Conservation (phyloP, 257 asterid species). For the Solanum habrochaites region DNA sequence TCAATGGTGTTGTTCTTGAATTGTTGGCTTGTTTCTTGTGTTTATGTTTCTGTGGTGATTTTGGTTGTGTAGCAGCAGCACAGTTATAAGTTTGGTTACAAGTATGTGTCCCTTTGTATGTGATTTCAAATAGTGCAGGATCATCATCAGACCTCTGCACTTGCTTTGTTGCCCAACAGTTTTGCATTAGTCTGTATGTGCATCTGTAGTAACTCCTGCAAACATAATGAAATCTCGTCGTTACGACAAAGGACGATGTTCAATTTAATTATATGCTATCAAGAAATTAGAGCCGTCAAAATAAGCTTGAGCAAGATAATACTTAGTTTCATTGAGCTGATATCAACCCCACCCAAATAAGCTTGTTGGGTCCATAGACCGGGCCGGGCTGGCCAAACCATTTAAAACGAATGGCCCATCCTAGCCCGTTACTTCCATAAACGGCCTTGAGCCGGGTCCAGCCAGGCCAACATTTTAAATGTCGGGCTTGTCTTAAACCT, state of each 20-base stretch:
- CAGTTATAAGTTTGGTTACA: constrained; percentile 29
- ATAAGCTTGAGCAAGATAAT: background rate
- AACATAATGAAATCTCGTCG: background rate
- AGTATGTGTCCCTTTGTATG: constrained; percentile 64
- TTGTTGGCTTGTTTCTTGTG: constrained; percentile 9
- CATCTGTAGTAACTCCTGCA: constrained; percentile 95
- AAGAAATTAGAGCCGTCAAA: background rate
- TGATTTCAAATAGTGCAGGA: constrained; percentile 59
- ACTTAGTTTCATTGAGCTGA: background rate
- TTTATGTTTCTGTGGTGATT: constrained; percentile 35
- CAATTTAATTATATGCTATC: background rate
- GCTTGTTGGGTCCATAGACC: background rate
- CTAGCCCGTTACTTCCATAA: background rate
- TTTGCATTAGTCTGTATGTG: constrained; percentile 41
- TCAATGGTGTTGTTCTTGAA: constrained; percentile 15
- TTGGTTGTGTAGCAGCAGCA: constrained; percentile 7
- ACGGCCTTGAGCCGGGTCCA: background rate
- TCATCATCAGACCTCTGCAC: constrained; percentile 92
- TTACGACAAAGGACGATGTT: background rate
- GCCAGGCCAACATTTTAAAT: background rate
- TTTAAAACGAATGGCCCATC: background rate
- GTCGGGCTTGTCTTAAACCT: background rate
- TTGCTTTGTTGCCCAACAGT: constrained; percentile 92
- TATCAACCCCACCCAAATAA: background rate
- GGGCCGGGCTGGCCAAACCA: background rate